phyloP scores from a whole-genome alignment of 208 protist genomes.

The Wallacemonas sp. region DNA sequence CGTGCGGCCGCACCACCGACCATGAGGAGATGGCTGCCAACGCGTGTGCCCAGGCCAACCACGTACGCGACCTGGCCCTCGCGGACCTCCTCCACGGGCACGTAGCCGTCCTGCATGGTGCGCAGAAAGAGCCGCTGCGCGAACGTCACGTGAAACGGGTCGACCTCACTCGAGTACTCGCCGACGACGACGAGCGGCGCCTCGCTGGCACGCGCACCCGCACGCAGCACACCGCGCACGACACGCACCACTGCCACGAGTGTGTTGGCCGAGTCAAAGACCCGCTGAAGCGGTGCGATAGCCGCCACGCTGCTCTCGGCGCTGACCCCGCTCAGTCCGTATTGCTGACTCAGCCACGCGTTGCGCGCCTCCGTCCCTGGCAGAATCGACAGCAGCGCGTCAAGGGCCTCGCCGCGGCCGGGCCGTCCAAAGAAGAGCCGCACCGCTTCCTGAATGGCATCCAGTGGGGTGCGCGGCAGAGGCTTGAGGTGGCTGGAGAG shows the following conservation, averaged over 20 bases:
- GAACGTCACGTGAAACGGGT: constrained; percentile 55
- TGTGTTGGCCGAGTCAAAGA: constrained; percentile 34
- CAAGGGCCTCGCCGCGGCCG: constrained; percentile 40
- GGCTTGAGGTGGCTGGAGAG: constrained; percentile 46
- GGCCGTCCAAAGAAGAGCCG: constrained; percentile 65
- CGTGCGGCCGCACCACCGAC: constrained; percentile 48
- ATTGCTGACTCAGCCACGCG: constrained; percentile 40
- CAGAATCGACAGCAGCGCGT: constrained; percentile 68
- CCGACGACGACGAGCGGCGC: constrained; percentile 49
- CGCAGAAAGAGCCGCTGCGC: constrained; percentile 47
- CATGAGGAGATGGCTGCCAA: constrained; percentile 61
- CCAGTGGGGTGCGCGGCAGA: constrained; percentile 62
- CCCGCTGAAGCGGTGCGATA: constrained; percentile 57
- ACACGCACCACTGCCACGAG: constrained; percentile 72
- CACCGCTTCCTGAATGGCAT: constrained; percentile 69
- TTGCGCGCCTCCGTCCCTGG: constrained; percentile 37
- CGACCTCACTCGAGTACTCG: constrained; percentile 67
- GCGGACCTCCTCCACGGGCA: constrained; percentile 43
- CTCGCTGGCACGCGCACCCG: not conserved
- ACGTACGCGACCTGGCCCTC: constrained; percentile 76
- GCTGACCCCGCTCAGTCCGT: constrained; percentile 24
- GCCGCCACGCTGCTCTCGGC: constrained; percentile 26
- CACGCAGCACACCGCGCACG: constrained; percentile 43
- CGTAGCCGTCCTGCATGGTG: constrained; percentile 50
- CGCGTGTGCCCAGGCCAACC: constrained; percentile 41